Conservation (phyloP, 371 early-diverging fungal genomes). For the Batrachochytrium dendrobatidis region DNA sequence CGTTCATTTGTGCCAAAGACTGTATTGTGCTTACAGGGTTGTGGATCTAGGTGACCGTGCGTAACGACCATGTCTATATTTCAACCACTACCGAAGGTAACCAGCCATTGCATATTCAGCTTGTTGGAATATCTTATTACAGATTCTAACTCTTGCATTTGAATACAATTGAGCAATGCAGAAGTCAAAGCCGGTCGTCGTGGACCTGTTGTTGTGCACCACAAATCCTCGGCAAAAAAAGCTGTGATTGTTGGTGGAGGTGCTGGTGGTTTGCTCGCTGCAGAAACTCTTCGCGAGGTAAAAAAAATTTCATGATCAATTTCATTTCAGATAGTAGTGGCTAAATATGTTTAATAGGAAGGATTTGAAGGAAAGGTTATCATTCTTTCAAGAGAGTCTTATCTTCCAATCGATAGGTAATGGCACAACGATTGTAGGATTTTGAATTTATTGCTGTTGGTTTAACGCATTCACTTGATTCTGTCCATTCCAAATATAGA, state of each 20-base stretch:
- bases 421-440: background rate
- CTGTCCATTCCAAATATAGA: constrained; percentile 9
- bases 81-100: constrained; percentile 28
- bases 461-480: background rate
- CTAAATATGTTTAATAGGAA: constrained; percentile 13
- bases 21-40: too few relatives aligned
- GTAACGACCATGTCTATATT: constrained; percentile 36
- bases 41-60: constrained; percentile 15
- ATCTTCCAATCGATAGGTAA: constrained; percentile 46
- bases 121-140: background rate
- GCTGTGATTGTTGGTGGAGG: constrained; percentile 49
- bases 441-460: background rate
- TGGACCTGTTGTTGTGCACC: constrained; percentile 15
- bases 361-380: constrained; percentile 39
- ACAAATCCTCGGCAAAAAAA: constrained; percentile 3
- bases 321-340: background rate
- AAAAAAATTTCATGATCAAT: background rate
- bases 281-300: constrained; percentile 40
- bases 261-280: constrained; percentile 40
- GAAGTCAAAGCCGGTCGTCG: constrained; percentile 27
- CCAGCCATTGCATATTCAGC: too few relatives aligned
- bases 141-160: background rate
- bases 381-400: constrained; percentile 38
- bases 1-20: too few relatives aligned
- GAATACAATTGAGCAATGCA: background rate